Base-by-base conservation (phyloP, 1,284 basidiomycete species). In the Tranzscheliella williamsii region DNA sequence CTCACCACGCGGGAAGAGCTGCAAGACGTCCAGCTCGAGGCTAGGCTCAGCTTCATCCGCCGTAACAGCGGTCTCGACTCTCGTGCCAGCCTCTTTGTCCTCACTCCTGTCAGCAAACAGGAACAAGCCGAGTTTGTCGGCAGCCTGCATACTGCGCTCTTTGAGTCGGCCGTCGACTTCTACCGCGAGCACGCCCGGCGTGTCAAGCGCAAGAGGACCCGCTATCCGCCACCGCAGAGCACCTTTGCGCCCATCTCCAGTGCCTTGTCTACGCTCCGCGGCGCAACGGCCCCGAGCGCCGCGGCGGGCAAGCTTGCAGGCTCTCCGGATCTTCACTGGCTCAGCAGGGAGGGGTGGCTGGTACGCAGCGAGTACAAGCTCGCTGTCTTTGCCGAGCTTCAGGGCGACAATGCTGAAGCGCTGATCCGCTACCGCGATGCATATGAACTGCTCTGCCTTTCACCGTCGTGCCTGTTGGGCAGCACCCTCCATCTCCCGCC, bases 301-400 rank as follows among this genome's bases (percentile, higher is more conserved):
- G 47, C 29, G 15, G 18, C 51, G 8, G 49, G 41, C 27, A 31
- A 42, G 12, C n/a, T n/a, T n/a, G n/a, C n/a, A n/a, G n/a, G n/a
- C n/a, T 34, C 51, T 5, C 32, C 27, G 17, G 62, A 62, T 7
- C 22, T 65, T 8, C 33, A 23, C 23, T 78, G 79, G 37, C 56
- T 97, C 5, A 81, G 87, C 15, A 83, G 87, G 0, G 88, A 91
- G 77, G 93, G 94, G 0, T 97, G 94, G 92, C 88, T 86, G 0
- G 90, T 94, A n/a, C 82, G 94, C 17, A 93, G 94, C 72, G 91
- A 95, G 76, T 97, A 91, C 81, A 98, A 97, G 80, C 88, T 94
- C 81, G 94, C 88, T 0, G 89, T 89, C 62, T 96, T 97, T 78
- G 91, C 93, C 1, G 94, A 98, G 79, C 88, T 96, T 67, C 81